phyloP scores from a whole-genome alignment of 23 red algal genomes.

The Gracilaria domingensis region DNA sequence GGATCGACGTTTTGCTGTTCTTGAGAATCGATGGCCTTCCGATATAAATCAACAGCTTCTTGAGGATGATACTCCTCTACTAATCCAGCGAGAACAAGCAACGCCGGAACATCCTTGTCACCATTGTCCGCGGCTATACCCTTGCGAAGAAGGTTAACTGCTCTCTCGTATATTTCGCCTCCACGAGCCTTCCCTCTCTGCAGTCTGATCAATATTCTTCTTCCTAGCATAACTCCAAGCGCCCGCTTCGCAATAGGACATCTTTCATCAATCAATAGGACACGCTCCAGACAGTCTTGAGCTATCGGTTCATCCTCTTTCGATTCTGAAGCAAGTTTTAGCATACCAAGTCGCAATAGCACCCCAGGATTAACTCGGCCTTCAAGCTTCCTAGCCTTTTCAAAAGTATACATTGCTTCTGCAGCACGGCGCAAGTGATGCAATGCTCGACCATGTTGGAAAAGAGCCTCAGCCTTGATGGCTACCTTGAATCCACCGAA shows the following conservation, averaged over 20 bases:
- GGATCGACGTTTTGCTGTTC: conserved; percentile 35
- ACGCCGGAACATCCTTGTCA: conserved; percentile 57
- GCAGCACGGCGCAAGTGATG: conserved; percentile 40
- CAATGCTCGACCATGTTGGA: conserved; percentile 49
- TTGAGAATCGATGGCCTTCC: conserved; percentile 39
- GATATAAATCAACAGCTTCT: conserved; percentile 54
- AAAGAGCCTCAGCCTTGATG: conserved; percentile 29
- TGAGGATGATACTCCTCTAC: conserved; percentile 59
- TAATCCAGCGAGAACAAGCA: conserved; percentile 51
- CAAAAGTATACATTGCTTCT: conserved; percentile 46
- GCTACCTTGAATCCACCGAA: conserved; percentile 40
- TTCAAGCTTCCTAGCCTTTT: conserved; percentile 35
- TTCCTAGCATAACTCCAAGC: conserved; percentile 58
- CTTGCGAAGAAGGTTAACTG: conserved; percentile 47
- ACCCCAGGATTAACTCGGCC: conserved; percentile 59
- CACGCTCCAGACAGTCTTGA: conserved; percentile 62
- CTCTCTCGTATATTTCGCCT: conserved; percentile 61
- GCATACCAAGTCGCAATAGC: conserved; percentile 53
- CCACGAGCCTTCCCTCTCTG: conserved; percentile 42
- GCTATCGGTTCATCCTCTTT: conserved; percentile 65
- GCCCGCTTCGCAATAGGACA: conserved; percentile 62
- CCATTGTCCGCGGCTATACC: conserved; percentile 44
- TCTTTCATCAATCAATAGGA: conserved; percentile 56
- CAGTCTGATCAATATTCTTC: conserved; percentile 51
- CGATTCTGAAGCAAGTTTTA: conserved; percentile 59